These are phyloP conservation scores for Penicillium silybi DNA, from an alignment of 495 filamentous ascomycete species.

Conservation along the genomic window DNA sequence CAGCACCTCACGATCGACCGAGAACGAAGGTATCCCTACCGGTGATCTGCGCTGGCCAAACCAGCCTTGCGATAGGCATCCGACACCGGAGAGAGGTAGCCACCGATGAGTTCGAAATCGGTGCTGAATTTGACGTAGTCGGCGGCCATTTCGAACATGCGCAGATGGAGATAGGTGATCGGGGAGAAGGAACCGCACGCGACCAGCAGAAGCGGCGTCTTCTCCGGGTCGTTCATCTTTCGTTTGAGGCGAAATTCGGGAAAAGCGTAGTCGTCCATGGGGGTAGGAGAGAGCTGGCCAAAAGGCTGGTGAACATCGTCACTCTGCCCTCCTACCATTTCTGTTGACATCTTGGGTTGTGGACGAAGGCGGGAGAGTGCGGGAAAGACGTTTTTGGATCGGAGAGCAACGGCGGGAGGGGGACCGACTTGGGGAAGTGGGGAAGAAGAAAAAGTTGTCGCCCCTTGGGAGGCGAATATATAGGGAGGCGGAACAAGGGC, in stretches of 20 bases:
- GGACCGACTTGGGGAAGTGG: conserved; percentile 7
- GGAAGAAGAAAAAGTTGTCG: conserved; percentile 6
- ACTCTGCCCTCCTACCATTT: conserved; percentile 28
- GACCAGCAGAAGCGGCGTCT: conserved; percentile 77
- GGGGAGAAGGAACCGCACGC: conserved; percentile 90
- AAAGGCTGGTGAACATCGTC: conserved; percentile 28
- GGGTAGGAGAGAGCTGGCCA: conserved; percentile 21
- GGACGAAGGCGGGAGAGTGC: neutral
- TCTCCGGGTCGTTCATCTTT: conserved; percentile 62
- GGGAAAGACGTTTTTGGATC: neutral
- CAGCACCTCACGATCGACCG: neutral
- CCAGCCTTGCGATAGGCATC: conserved; percentile 92
- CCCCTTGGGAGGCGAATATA: neutral
- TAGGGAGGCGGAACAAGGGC: neutral
- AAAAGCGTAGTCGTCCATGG: conserved; percentile 63
- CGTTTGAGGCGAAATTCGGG: conserved; percentile 65
- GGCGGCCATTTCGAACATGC: conserved; percentile 91
- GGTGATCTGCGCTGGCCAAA: conserved; percentile 69
- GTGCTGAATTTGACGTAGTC: conserved; percentile 79
- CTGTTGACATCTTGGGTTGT: conserved; percentile 21
- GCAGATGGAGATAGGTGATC: conserved; percentile 77
- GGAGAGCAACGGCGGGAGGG: neutral
- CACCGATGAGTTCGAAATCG: conserved; percentile 79
- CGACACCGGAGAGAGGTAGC: conserved; percentile 74
- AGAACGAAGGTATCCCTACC: conserved; percentile 37